These are phyloP conservation scores for Pseudozyma sp. DNA, from an alignment of 1,284 basidiomycete genomes.

Conservation along the genomic window DNA sequence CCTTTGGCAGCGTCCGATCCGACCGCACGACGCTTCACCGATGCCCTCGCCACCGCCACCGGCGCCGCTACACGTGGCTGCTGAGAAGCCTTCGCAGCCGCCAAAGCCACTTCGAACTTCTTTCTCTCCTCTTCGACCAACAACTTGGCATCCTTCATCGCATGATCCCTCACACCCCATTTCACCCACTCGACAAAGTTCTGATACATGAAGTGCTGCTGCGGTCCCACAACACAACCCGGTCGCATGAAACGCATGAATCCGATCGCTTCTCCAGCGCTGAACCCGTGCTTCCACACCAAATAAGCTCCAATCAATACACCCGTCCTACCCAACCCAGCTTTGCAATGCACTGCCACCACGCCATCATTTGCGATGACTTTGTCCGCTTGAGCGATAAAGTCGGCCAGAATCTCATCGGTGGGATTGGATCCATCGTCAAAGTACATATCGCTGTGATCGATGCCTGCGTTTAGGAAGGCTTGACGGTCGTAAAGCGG, in stretches of 20 bases:
- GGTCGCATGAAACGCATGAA: constrained; percentile 98
- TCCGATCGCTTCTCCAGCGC: constrained; percentile 95
- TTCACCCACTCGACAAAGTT: constrained; percentile 70
- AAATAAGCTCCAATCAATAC: constrained; percentile 93
- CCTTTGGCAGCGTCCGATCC: constrained; percentile 21
- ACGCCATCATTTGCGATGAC: constrained; percentile 82
- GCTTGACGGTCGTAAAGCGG: constrained; percentile 88
- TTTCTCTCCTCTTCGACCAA: constrained; percentile 28
- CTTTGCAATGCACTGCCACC: constrained; percentile 89
- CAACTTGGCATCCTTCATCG: constrained; percentile 32
- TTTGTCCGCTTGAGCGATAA: constrained; percentile 85
- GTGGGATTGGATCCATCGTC: constrained; percentile 98
- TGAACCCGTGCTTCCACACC: constrained; percentile 99
- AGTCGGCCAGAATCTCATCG: constrained; percentile 90
- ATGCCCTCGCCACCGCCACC: constrained; percentile 2
- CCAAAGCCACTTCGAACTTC: constrained; percentile 3
- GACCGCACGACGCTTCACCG: constrained; percentile 21
- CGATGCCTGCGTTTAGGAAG: constrained; percentile 87
- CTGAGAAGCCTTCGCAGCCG: constrained; percentile 8
- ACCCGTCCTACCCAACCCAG: constrained; percentile 90
- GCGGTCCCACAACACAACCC: constrained; percentile 88
- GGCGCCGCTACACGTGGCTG: neutral
- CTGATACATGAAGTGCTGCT: constrained; percentile 91
- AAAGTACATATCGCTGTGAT: constrained; percentile 87
- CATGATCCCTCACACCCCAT: constrained; percentile 59